phyloP scores from a whole-genome alignment of 2,329 filamentous ascomycete genomes.

The Eutypa lata region DNA sequence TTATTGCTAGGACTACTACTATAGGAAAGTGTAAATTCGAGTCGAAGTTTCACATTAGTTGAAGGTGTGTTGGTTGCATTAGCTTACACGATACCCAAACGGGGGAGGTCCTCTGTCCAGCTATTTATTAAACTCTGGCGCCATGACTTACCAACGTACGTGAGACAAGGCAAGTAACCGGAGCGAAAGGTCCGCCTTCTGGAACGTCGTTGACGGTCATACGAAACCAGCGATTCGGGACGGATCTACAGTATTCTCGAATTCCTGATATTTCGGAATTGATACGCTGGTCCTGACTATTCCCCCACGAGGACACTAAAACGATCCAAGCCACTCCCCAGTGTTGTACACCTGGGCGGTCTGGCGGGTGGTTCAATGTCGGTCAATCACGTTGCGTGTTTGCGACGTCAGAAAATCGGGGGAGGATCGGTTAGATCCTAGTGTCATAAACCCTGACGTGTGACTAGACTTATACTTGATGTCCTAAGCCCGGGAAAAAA shows the following conservation, averaged over 20 bases:
- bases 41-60: not conserved
- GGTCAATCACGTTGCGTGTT: not conserved
- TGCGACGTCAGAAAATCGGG: not conserved
- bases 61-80: too few relatives aligned
- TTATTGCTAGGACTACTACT: not conserved
- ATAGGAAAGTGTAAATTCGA: not conserved
- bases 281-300: not conserved
- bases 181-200: not conserved
- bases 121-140: not conserved
- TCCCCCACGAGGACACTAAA: not conserved
- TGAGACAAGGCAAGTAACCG: not conserved
- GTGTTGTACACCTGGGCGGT: not conserved
- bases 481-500: too few relatives aligned
- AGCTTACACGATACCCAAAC: too few relatives aligned
- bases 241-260: not conserved
- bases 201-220: not conserved
- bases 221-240: not conserved
- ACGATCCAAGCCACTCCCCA: not conserved
- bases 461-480: not conserved
- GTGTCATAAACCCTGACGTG: not conserved
- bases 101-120: too few relatives aligned
- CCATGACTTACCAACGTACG: not conserved
- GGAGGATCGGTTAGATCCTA: not conserved
- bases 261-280: not conserved
- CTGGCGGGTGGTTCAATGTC: not conserved